phyloP scores from a whole-genome alignment of 1,139 yeast genomes.

The Nakaseomyces glabratus region DNA sequence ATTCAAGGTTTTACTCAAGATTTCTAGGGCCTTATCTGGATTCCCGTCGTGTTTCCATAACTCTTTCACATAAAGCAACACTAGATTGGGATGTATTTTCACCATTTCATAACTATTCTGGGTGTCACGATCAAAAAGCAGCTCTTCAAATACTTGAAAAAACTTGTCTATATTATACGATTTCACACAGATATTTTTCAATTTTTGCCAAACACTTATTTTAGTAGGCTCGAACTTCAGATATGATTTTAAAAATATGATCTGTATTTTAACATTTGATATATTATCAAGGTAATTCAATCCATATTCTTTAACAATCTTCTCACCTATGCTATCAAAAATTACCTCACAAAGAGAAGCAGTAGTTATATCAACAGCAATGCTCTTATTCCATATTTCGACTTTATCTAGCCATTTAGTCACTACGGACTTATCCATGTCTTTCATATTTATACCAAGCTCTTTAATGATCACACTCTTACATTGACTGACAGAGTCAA shows the following conservation, averaged over 20 bases:
- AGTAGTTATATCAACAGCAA: slow-evolving; percentile 20
- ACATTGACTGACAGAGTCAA: slow-evolving; percentile 31
- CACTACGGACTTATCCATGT: not conserved
- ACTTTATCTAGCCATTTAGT: slow-evolving; percentile 46
- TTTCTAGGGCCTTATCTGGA: slow-evolving; percentile 42
- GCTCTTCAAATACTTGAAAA: slow-evolving; percentile 41
- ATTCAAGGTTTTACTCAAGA: slow-evolving; percentile 43
- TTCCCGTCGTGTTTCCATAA: slow-evolving; percentile 45
- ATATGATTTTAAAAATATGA: slow-evolving; percentile 11
- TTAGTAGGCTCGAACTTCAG: slow-evolving; percentile 42
- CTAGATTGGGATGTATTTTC: slow-evolving; percentile 43
- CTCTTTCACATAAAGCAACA: slow-evolving; percentile 68
- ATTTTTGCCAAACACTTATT: slow-evolving; percentile 46
- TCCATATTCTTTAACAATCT: not conserved
- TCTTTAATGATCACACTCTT: not conserved
- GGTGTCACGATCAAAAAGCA: slow-evolving; percentile 32
- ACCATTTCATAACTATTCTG: slow-evolving; percentile 28
- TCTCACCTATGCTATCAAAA: slow-evolving; percentile 16
- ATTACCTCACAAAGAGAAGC: slow-evolving; percentile 24
- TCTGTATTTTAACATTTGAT: not conserved
- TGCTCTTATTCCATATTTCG: slow-evolving; percentile 32
- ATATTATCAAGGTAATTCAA: not conserved
- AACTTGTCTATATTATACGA: slow-evolving; percentile 32
- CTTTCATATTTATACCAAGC: not conserved
- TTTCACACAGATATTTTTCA: slow-evolving; percentile 40